Percentiles rank a stretch among this genome's conserved stretches.
Evolutionary conservation across 192 early-diverging fungal species (phyloP).

Genomic region (Obelidium mucronatum): DNA sequence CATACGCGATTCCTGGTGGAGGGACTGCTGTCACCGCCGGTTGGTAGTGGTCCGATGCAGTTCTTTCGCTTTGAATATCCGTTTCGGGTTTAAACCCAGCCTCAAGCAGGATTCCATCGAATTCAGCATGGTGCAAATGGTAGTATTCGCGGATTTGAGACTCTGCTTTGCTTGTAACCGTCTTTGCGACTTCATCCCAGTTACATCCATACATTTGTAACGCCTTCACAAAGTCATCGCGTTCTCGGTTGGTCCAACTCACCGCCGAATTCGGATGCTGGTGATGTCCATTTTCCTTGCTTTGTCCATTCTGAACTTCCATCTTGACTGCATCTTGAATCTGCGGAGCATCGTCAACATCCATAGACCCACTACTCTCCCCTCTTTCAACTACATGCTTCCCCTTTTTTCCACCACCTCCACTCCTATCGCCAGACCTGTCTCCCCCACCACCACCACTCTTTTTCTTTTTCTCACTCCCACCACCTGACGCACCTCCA

Average conservation of each 20-base stretch:
- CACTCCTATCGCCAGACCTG: background rate
- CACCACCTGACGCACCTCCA: background rate
- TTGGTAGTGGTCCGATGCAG: background rate
- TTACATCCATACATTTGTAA: slow-evolving; percentile 70
- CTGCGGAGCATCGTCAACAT: background rate
- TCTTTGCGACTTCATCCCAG: slow-evolving; percentile 79
- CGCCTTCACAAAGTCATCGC: slow-evolving; percentile 72
- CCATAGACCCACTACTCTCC: background rate
- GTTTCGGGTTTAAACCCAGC: slow-evolving; percentile 9
- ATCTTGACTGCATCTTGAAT: background rate
- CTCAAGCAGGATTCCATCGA: slow-evolving; percentile 52
- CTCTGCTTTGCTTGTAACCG: slow-evolving; percentile 78
- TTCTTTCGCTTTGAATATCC: background rate
- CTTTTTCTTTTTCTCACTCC: background rate
- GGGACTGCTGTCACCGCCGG: background rate
- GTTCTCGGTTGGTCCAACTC: slow-evolving; percentile 89
- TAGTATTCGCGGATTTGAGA: slow-evolving; percentile 89
- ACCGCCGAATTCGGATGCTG: slow-evolving; percentile 13
- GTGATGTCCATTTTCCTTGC: background rate
- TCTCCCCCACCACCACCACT: background rate
- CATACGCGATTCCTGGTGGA: background rate
- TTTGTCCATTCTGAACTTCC: background rate
- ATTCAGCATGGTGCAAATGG: slow-evolving; percentile 57
- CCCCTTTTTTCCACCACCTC: background rate
- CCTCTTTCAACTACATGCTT: background rate